Conservation (phyloP, 306 rosid species). For the Fagus sylvatica region DNA sequence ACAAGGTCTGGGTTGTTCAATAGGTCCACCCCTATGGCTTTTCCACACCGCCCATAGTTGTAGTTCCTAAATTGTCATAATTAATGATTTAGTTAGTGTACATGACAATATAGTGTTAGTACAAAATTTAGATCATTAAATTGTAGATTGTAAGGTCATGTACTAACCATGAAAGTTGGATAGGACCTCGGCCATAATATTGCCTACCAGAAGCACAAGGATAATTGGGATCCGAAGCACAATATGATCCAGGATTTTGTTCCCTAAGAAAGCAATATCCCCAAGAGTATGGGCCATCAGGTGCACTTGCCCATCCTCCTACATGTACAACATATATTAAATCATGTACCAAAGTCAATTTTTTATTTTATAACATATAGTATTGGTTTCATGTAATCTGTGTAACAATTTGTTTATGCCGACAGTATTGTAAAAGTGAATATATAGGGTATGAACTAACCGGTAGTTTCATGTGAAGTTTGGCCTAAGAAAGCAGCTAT, state of each 20-base stretch:
- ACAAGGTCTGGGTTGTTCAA: constrained; percentile 56
- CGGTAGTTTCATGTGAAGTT: constrained; percentile 76
- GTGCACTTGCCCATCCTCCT: constrained; percentile 69
- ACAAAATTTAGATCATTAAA: no score
- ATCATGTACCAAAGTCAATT: no score
- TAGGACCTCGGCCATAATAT: constrained; percentile 74
- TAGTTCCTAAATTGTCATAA: constrained; percentile 42
- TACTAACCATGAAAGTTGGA: constrained; percentile 57
- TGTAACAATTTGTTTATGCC: background rate
- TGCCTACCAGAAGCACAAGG: constrained; percentile 57
- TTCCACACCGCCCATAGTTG: constrained; percentile 59
- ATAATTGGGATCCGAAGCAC: constrained; percentile 18
- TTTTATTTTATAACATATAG: no score
- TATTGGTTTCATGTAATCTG: background rate
- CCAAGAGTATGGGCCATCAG: constrained; percentile 69
- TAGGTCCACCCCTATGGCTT: constrained; percentile 33
- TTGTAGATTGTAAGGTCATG: background rate
- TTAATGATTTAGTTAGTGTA: background rate
- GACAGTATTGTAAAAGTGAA: background rate
- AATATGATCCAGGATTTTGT: constrained; percentile 22
- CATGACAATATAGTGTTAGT: no score
- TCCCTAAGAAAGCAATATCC: constrained; percentile 61
- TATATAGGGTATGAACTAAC: background rate
- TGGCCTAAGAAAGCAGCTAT: constrained; percentile 75
- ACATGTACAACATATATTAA: no score